Percentiles rank a stretch among this genome's conserved stretches.
Evolutionary conservation across 78 protist genomes (phyloP).

Genomic region (Dictyostelium brefeldianum): DNA sequence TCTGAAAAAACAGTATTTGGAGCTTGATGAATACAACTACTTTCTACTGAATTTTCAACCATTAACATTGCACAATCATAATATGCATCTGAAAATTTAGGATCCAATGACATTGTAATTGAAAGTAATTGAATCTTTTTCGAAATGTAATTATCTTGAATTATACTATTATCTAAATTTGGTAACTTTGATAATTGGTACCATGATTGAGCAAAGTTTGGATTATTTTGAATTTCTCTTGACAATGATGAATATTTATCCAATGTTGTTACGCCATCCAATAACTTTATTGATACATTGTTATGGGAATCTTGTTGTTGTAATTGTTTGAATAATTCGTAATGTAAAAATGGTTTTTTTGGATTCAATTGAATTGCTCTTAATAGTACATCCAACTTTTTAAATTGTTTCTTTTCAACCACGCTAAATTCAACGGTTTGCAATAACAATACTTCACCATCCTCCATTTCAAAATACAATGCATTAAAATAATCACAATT

Average conservation of each 20-base stretch:
- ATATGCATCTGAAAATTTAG: not conserved
- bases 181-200: not conserved
- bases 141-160: not conserved
- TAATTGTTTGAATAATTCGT: not conserved
- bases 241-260: not conserved
- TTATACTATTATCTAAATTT: not conserved
- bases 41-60: not conserved
- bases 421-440: not conserved
- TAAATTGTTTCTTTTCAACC: no score
- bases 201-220: not conserved
- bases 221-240: not conserved
- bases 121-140: not conserved
- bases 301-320: not conserved
- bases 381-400: not conserved
- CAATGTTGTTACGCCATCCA: not conserved
- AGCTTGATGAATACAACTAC: not conserved
- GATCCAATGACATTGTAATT: not conserved
- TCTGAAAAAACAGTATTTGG: not conserved
- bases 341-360: slow-evolving; percentile 1
- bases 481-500: not conserved
- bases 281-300: not conserved
- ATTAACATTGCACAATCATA: not conserved
- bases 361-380: not conserved
- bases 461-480: not conserved
- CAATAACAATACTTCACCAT: not conserved